Conservation (phyloP, 2,329 filamentous ascomycete genomes). For the Podosphaera xanthii region DNA sequence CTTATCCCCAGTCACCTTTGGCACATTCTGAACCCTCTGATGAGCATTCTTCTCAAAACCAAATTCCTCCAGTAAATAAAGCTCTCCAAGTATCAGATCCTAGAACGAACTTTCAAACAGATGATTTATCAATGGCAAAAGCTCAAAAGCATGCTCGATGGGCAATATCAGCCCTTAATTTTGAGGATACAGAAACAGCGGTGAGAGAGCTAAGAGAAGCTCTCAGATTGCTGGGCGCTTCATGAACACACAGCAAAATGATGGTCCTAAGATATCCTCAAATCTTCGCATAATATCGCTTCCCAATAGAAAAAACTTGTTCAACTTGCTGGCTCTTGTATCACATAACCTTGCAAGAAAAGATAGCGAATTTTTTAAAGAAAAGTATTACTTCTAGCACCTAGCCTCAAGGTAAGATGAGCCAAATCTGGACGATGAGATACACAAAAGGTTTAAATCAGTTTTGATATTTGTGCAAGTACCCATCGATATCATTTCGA, state of each 20-base stretch:
- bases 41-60: neutral
- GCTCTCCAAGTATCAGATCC: neutral
- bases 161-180: slow-evolving; percentile 91
- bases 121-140: slow-evolving; percentile 48
- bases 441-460: too few relatives aligned
- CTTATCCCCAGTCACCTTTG: neutral
- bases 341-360: too few relatives aligned
- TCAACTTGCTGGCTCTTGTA: too few relatives aligned
- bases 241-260: slow-evolving; percentile 3
- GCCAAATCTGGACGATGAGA: too few relatives aligned
- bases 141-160: slow-evolving; percentile 93
- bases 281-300: too few relatives aligned
- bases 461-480: too few relatives aligned
- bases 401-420: too few relatives aligned
- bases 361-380: too few relatives aligned
- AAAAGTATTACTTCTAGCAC: too few relatives aligned
- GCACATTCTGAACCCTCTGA: neutral
- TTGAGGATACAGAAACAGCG: slow-evolving; percentile 82
- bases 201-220: slow-evolving; percentile 65
- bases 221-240: slow-evolving; percentile 22
- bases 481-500: too few relatives aligned
- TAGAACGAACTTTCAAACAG: slow-evolving; percentile 19
- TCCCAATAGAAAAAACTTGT: too few relatives aligned
- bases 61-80: neutral
- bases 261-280: too few relatives aligned